Base-by-base conservation (phyloP, 352 stramenopile genomes). In the Globisporangium irregulare region DNA sequence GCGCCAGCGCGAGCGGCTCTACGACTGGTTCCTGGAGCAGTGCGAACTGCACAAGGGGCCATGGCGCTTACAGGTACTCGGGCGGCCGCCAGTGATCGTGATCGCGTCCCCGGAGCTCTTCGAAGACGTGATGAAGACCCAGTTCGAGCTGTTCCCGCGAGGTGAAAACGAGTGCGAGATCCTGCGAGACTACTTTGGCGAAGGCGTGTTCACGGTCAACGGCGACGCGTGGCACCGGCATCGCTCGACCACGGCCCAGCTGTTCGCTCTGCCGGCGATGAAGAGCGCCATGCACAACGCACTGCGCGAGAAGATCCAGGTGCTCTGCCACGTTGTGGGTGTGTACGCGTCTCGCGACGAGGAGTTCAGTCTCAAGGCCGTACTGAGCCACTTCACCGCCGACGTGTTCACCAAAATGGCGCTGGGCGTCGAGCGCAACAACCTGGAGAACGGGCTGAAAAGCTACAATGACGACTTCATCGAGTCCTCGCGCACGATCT, bases 201-300 rank as follows among this genome's bases (percentile, higher is more conserved):
- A 85, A 20, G 89, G 89, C 22, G 95, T 97, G 64, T 91, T 96
- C 59, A 75, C 66, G 7, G 59, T 81, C 12, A 86, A 96, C 71
- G 86, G 87, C 25, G 75, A 71, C 9, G 38, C 74, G 27, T 97
- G 90, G 90, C 75, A 75, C 27, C 66, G 81, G 62, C 90, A 97
- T 62, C 86, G 88, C 69, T 96, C 95, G 73, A 86, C 76, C 24
- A 90, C 89, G 59, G 97, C 89, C 58, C 89, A 97, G 62, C 92
- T 98, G 22, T 97, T 97, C 57, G 91, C 84, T 4, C 78, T 76
- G 62, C 74, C 77, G 36, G 86, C 77, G 75, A 81, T 92, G 65
- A 67, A 70, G 57, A 70, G 85, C 29, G 74, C 68, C 15, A 86
- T 93, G 82, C 70, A 87, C n/a, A 63, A 71, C 9, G 74, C 80